A percentile compares a stretch with the other conserved stretches of the same genome.
These are phyloP conservation scores for Corniculantispora saksenae DNA, from an alignment of 2,329 filamentous ascomycete genomes.

Conservation along the genomic window DNA sequence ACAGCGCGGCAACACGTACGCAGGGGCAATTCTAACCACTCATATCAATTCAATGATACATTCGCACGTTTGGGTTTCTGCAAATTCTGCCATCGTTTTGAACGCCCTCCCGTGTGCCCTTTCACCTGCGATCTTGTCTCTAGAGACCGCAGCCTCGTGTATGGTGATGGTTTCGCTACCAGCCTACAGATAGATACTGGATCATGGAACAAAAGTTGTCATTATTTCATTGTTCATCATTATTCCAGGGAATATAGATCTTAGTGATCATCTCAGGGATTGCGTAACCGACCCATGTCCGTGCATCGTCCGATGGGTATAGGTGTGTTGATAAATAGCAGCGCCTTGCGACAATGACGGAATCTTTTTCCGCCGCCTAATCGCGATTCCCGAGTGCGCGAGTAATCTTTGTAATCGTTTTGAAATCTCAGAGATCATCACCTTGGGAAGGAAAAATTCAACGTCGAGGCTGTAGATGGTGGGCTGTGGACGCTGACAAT, in stretches of 20 bases:
- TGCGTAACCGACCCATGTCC: background rate
- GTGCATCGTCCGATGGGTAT: background rate
- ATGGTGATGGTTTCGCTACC: no score
- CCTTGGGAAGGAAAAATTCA: background rate
- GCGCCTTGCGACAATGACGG: background rate
- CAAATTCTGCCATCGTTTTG: no score
- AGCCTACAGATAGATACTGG: no score
- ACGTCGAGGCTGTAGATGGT: background rate
- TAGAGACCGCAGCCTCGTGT: no score
- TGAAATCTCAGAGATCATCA: background rate
- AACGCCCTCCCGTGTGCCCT: no score
- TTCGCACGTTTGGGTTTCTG: no score
- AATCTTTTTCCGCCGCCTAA: background rate
- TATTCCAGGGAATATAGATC: background rate
- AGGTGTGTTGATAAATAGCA: background rate
- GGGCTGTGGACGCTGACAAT: constrained; percentile 1
- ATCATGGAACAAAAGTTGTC: no score
- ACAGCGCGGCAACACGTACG: no score
- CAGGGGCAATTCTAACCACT: no score
- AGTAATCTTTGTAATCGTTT: background rate
- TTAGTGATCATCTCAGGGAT: background rate
- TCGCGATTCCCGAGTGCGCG: background rate
- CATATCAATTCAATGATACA: no score
- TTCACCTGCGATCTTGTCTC: no score
- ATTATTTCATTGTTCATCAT: no score